phyloP scores from a whole-genome alignment of 306 rosid genomes.

The Lupinus albus region DNA sequence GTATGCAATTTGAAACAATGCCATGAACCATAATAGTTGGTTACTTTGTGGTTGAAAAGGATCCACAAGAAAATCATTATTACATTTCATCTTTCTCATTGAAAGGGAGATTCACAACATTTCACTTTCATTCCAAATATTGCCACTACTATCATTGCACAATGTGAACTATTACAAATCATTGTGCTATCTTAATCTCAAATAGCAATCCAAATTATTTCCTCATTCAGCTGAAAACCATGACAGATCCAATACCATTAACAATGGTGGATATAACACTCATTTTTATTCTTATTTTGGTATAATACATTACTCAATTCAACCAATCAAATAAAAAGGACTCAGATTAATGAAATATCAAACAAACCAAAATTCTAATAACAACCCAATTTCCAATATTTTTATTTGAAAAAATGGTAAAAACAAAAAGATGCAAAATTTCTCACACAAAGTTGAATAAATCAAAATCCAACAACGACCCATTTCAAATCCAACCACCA shows the following conservation, averaged over 20 bases:
- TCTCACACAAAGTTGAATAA: constrained; percentile 1
- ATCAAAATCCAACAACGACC: constrained; percentile 31
- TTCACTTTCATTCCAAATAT: constrained; percentile 27
- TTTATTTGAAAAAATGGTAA: not conserved
- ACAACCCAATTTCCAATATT: constrained; percentile 1
- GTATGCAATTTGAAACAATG: too few relatives aligned
- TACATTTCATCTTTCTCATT: constrained; percentile 31
- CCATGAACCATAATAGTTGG: constrained; percentile 20
- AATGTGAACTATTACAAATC: constrained; percentile 10
- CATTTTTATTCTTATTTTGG: too few relatives aligned
- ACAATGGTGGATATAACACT: not conserved
- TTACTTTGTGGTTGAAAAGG: constrained; percentile 28
- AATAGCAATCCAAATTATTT: constrained; percentile 29
- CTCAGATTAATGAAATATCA: not conserved
- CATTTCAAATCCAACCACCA: constrained; percentile 27
- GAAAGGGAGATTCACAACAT: constrained; percentile 19
- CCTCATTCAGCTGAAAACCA: constrained; percentile 34
- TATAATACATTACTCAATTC: not conserved
- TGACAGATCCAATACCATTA: constrained; percentile 45
- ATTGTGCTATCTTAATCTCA: constrained; percentile 33
- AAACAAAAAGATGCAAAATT: not conserved
- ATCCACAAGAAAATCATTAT: constrained; percentile 34
- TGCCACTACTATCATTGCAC: not conserved
- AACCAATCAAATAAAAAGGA: constrained; percentile 22
- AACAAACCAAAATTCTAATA: constrained; percentile 1